Conservation (phyloP, 441 rosid species). For the Mallotus repandus region DNA sequence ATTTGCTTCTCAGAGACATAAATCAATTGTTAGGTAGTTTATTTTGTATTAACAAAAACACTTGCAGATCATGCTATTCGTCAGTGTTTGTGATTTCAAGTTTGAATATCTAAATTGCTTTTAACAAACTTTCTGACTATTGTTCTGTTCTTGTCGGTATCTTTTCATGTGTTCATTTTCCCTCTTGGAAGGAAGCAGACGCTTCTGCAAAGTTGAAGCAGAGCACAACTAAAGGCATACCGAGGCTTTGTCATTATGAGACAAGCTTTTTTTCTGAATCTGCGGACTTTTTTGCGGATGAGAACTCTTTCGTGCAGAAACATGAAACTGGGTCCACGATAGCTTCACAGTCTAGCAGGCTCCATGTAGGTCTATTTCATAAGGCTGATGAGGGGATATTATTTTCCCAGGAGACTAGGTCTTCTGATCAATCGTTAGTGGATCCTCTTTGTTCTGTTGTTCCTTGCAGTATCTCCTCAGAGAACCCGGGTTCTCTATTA, state of each 20-base stretch:
- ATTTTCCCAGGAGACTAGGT: slow-evolving; percentile 46
- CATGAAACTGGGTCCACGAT: slow-evolving; percentile 25
- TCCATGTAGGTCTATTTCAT: slow-evolving; percentile 32
- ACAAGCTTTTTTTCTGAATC: slow-evolving; percentile 72
- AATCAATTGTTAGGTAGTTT: neutral
- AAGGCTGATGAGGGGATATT: slow-evolving; percentile 31
- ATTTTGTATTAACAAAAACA: neutral
- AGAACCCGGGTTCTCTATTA: slow-evolving; percentile 27
- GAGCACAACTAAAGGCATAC: slow-evolving; percentile 22
- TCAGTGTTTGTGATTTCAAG: neutral
- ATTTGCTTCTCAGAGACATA: neutral
- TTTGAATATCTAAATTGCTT: neutral
- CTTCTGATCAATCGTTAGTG: slow-evolving; percentile 35
- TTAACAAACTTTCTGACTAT: slow-evolving; percentile 5
- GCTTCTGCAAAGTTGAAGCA: slow-evolving; percentile 28
- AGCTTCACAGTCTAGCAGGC: slow-evolving; percentile 42
- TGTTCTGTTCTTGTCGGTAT: slow-evolving; percentile 6
- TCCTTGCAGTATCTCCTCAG: slow-evolving; percentile 60
- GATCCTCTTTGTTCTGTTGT: slow-evolving; percentile 80
- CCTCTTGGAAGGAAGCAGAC: slow-evolving; percentile 36
- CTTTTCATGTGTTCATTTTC: slow-evolving; percentile 10
- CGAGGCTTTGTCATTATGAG: slow-evolving; percentile 41
- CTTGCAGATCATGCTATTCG: neutral
- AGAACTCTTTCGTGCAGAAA: slow-evolving; percentile 45
- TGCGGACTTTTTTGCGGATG: slow-evolving; percentile 51